phyloP scores from a whole-genome alignment of 352 stramenopile species.

The Phytophthora tentaculata region DNA sequence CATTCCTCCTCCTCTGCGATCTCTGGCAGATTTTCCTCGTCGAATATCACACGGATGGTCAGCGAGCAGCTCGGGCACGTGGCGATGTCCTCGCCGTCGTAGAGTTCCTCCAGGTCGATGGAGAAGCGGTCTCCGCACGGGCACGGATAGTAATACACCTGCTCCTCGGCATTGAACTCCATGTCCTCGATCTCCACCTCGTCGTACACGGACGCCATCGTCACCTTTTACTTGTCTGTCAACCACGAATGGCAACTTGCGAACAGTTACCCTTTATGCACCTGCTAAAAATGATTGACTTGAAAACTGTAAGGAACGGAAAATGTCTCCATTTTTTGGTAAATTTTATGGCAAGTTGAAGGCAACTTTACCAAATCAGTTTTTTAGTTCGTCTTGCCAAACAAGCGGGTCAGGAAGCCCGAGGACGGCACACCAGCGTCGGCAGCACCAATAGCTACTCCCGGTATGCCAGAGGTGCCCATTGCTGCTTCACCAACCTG shows the following conservation, averaged over 20 bases:
- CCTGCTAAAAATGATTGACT: conserved; percentile 28
- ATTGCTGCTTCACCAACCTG: conserved; percentile 35
- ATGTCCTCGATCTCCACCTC: conserved; percentile 99
- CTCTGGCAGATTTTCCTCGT: conserved; percentile 86
- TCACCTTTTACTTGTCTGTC: conserved; percentile 3
- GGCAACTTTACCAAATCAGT: background rate
- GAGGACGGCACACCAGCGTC: conserved; percentile 31
- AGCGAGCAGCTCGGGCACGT: conserved; percentile 97
- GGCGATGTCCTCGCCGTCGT: conserved; percentile 97
- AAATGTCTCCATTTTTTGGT: no score
- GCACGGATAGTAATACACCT: conserved; percentile 97
- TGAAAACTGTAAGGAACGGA: background rate
- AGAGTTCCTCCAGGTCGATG: conserved; percentile 86
- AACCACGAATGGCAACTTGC: conserved; percentile 23
- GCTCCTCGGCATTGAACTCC: conserved; percentile 93
- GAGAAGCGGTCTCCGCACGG: conserved; percentile 96
- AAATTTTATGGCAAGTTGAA: background rate
- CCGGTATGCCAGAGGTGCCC: conserved; percentile 8
- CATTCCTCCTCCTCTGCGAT: conserved; percentile 66
- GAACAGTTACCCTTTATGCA: background rate
- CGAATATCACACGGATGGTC: conserved; percentile 96
- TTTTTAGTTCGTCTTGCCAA: conserved; percentile 53
- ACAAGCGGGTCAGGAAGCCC: conserved; percentile 62
- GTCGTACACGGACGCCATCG: conserved; percentile 94
- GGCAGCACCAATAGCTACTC: background rate